phyloP scores from a whole-genome alignment of 2,329 filamentous ascomycete species.

The Knoxdaviesia capensis region DNA sequence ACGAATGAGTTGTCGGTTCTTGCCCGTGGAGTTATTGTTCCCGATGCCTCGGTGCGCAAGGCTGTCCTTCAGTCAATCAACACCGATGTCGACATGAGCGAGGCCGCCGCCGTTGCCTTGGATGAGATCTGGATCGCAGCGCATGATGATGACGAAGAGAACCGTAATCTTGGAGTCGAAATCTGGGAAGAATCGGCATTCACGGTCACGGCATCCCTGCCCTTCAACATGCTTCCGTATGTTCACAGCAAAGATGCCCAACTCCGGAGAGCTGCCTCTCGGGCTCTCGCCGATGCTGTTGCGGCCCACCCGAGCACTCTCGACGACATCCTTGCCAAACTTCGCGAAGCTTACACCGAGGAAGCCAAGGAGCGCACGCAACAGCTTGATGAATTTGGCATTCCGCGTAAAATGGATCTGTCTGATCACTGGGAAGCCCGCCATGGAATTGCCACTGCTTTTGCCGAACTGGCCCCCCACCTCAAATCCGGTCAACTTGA shows the following conservation, averaged over 20 bases:
- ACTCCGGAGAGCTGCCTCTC: conserved; percentile 64
- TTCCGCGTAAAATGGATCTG: conserved; percentile 75
- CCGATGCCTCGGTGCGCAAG: conserved; percentile 61
- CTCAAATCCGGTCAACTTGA: conserved; percentile 53
- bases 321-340: conserved; percentile 35
- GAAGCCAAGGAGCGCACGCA: conserved; percentile 67
- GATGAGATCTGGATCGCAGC: conserved; percentile 82
- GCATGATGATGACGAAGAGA: conserved; percentile 80
- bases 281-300: conserved; percentile 59
- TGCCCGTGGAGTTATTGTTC: conserved; percentile 59
- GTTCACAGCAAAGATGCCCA: conserved; percentile 63
- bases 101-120: conserved; percentile 22
- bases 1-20: conserved; percentile 53
- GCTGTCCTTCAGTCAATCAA: conserved; percentile 79
- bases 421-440: conserved; percentile 81
- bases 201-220: conserved; percentile 42
- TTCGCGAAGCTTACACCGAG: conserved; percentile 55
- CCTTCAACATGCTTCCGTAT: conserved; percentile 53
- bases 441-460: conserved; percentile 73
- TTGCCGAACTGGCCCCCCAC: conserved; percentile 56
- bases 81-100: conserved; percentile 77
- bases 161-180: conserved; percentile 59
- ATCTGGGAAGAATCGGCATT: conserved; percentile 95
- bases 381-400: conserved; percentile 79
- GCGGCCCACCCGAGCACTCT: conserved; percentile 38